phyloP scores from a whole-genome alignment of 257 asterid genomes.

The Nicotiana obtusifolia region DNA sequence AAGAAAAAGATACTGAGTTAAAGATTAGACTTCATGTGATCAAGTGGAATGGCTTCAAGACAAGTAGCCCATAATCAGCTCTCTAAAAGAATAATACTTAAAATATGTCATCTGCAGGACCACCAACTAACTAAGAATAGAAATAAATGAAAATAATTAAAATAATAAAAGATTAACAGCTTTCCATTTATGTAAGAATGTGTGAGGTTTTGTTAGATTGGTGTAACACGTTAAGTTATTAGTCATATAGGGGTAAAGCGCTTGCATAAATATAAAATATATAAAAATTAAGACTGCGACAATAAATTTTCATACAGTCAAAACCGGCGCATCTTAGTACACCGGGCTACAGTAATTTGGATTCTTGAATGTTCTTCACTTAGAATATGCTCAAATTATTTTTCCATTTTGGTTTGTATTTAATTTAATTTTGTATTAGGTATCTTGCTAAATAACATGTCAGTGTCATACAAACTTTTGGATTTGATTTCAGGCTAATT shows the following conservation, averaged over 20 bases:
- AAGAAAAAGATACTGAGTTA: not conserved
- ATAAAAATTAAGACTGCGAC: too few species aligned
- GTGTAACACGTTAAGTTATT: too few species aligned
- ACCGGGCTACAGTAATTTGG: not conserved
- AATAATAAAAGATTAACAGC: not conserved
- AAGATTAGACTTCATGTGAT: constrained; percentile 13
- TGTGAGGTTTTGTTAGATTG: too few species aligned
- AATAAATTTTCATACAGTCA: too few species aligned
- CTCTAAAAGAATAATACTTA: not conserved
- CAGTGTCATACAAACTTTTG: not conserved
- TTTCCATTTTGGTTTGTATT: not conserved
- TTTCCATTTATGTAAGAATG: not conserved
- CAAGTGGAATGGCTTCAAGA: constrained; percentile 15
- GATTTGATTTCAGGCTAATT: not conserved
- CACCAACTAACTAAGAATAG: not conserved
- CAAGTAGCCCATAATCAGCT: not conserved
- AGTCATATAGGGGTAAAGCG: too few species aligned
- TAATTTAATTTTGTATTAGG: not conserved
- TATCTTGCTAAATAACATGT: not conserved
- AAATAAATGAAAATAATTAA: not conserved
- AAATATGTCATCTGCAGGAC: constrained; percentile 21
- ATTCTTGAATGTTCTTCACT: not conserved
- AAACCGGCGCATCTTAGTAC: too few species aligned
- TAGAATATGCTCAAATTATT: not conserved
- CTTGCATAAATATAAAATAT: too few species aligned